These are phyloP conservation scores for Salix koriyanagi DNA, from an alignment of 345 rosid species.

Conservation along the genomic window DNA sequence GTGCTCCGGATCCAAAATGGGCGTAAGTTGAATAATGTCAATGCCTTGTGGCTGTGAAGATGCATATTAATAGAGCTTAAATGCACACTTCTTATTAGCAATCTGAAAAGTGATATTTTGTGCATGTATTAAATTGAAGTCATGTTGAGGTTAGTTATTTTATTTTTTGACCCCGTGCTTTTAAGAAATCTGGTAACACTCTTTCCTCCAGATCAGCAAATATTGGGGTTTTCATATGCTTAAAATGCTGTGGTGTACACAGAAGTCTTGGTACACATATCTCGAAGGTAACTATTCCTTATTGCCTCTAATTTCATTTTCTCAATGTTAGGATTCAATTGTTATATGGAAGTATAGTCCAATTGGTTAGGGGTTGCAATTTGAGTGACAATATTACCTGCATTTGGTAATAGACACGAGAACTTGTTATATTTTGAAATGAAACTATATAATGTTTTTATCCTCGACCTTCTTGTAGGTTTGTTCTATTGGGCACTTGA, in stretches of 20 bases:
- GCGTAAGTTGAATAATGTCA: conserved; percentile 59
- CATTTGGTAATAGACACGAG: background rate
- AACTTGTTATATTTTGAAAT: background rate
- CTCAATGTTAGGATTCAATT: background rate
- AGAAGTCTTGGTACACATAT: conserved; percentile 94
- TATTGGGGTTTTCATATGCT: conserved; percentile 93
- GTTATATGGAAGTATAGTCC: background rate
- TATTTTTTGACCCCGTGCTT: background rate
- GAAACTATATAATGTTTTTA: background rate
- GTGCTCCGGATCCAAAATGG: conserved; percentile 98
- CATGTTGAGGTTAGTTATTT: background rate
- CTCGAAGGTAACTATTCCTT: conserved; percentile 68
- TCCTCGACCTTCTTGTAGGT: background rate
- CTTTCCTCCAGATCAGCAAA: conserved; percentile 79
- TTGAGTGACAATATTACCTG: background rate
- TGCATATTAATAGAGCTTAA: background rate
- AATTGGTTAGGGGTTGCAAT: background rate
- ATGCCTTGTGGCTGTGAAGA: background rate
- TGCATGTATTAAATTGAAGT: background rate
- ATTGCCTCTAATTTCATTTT: conserved; percentile 6
- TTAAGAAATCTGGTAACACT: conserved; percentile 10
- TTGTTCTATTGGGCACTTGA: too few species aligned
- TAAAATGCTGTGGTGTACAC: conserved; percentile 96
- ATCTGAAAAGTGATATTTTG: conserved; percentile 1
- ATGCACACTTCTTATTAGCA: background rate